Percentiles rank a stretch among this genome's conserved stretches.
Evolutionary conservation across 2,329 filamentous ascomycete species (phyloP).

Genomic region (Sarocladium brachiariae): DNA sequence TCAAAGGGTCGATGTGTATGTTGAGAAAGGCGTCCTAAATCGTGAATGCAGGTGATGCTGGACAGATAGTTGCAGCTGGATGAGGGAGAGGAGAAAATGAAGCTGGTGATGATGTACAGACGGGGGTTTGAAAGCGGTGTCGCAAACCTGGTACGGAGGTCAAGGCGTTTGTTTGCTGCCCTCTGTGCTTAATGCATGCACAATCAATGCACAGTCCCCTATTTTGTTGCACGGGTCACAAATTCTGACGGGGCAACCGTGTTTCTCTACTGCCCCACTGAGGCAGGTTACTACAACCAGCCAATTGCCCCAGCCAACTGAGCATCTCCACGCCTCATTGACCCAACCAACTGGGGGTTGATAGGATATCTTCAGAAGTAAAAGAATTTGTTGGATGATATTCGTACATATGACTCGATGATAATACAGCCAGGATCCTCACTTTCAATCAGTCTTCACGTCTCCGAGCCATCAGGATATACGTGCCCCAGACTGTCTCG

Average conservation of each 20-base stretch:
- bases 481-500: conserved; percentile 55
- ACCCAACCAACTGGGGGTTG: too few relatives aligned
- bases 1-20: too few relatives aligned
- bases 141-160: neutral
- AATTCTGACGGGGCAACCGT: conserved; percentile 7
- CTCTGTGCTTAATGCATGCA: neutral
- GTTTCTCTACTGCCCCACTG: neutral
- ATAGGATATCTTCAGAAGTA: too few relatives aligned
- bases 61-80: neutral
- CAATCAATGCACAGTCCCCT: conserved; percentile 8
- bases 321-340: too few relatives aligned
- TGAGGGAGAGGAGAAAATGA: neutral
- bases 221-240: neutral
- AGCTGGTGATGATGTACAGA: conserved; percentile 10
- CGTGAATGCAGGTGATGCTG: neutral
- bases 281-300: too few relatives aligned
- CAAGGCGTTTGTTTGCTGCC: neutral
- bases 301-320: too few relatives aligned
- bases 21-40: too few relatives aligned
- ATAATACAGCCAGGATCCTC: too few relatives aligned
- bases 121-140: neutral
- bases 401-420: too few relatives aligned
- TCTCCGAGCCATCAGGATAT: conserved; percentile 49
- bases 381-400: too few relatives aligned
- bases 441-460: conserved; percentile 7